Evolutionary conservation across 169 alveolate genomes (phyloP).

Genomic region (Plasmodium gonderi): DNA sequence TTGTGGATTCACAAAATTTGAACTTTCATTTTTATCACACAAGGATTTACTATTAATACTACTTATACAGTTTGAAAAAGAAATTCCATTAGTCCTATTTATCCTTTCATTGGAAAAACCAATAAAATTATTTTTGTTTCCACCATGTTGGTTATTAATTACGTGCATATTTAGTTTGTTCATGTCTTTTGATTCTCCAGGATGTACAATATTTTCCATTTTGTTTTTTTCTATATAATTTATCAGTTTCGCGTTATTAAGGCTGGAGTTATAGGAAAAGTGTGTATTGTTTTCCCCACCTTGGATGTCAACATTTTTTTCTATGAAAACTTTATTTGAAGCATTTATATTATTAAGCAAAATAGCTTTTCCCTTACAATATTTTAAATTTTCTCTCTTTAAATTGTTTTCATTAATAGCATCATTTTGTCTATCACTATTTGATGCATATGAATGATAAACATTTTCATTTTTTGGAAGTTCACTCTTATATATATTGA

Average conservation of each 20-base stretch:
- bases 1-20: neutral
- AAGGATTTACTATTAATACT: neutral
- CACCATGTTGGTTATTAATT: neutral
- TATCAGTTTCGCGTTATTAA: constrained; percentile 11
- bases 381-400: neutral
- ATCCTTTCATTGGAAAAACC: neutral
- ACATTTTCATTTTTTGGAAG: neutral
- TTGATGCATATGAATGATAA: neutral
- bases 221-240: neutral
- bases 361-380: neutral
- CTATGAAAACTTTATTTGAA: neutral
- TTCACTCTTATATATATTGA: neutral
- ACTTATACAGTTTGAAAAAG: neutral
- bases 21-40: neutral
- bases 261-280: constrained; percentile 2
- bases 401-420: neutral
- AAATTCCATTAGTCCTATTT: neutral
- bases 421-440: neutral
- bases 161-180: neutral
- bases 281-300: neutral
- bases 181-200: neutral
- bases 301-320: neutral
- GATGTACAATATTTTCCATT: neutral
- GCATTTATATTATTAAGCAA: neutral
- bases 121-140: constrained; percentile 3